phyloP scores from a whole-genome alignment of 305 asterid genomes.

The Solanum hybrid region DNA sequence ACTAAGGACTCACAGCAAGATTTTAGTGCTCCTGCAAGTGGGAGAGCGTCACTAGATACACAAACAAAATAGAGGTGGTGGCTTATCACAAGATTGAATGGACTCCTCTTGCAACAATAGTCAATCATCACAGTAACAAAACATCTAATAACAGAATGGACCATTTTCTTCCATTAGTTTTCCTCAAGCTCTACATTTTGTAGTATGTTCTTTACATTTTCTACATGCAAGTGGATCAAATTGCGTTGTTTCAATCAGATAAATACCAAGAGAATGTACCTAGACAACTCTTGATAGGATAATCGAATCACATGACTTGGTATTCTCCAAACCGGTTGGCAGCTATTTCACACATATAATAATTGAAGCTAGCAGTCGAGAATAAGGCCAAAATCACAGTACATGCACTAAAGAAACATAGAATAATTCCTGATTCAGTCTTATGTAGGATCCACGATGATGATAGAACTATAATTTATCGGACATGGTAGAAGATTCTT shows the following conservation, averaged over 20 bases:
- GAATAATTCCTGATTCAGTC: background rate
- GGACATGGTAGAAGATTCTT: background rate
- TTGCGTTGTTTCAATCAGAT: background rate
- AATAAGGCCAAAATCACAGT: background rate
- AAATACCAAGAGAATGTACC: background rate
- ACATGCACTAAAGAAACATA: background rate
- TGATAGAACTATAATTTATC: background rate
- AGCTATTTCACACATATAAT: background rate
- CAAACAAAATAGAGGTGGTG: conserved; percentile 9
- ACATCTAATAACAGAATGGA: background rate
- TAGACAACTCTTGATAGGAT: background rate
- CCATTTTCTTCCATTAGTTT: background rate
- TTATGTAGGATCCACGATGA: background rate
- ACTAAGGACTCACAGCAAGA: conserved; percentile 8
- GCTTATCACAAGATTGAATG: conserved; percentile 11
- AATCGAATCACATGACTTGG: background rate
- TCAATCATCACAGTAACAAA: conserved; percentile 5
- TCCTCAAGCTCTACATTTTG: background rate
- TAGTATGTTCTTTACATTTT: background rate
- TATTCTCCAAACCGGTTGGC: background rate
- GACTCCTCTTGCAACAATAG: conserved; percentile 12
- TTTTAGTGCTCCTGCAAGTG: conserved; percentile 32
- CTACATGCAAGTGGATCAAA: conserved; percentile 1
- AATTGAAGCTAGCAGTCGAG: background rate
- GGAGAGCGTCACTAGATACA: conserved; percentile 18